Base-by-base conservation (phyloP, 1,284 basidiomycete genomes). In the Cryptococcus depauperatus region DNA sequence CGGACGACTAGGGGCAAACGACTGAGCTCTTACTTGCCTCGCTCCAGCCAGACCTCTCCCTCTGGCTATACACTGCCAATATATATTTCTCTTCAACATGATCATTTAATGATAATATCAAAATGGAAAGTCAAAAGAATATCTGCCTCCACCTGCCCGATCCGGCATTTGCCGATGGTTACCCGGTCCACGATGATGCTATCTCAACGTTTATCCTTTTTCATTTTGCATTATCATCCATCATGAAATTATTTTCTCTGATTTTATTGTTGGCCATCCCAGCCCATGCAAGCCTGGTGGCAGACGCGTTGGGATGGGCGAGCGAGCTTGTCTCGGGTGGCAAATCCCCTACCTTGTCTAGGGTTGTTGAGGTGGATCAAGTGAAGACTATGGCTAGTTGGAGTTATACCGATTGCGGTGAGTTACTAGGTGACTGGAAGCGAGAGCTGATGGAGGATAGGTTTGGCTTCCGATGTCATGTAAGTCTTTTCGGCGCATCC, bases 381-480 rank as follows among this genome's bases (percentile, higher is more conserved):
- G 54, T 69, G 18, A 57, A 58, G 47, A 65, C 58, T 9, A 59
- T 61, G 50, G 64, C 64, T 44, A 55, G 57, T 8, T 71, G 69
- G 69, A 58, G 58, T 38, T 71, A 63, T 49, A 56, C 59, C n/a
- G 67, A 71, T 54, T 71, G 69, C 50, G 69, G 69, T 70, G 49
- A 43, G 66, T 61, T 21, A 9, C 22, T 16, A 4, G 11, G 5
- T 27, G 7, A 16, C 25, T n/a, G 14, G 28, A 39, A 13, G 25
- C 18, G 2, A 29, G 27, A 35, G 41, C 42, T 48, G 43, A 35
- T 35, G 23, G n/a, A 25, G 28, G 10, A 21, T 54, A 70, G 68
- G 68, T 32, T 52, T 66, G 9, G 61, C 69, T 7, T 55, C 64
- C 9, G 69, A 71, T 48, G 64, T 59, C 22, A 57, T 71, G 68